Conservation (phyloP, 108 stramenopile genomes). For the Schizochytrium sp. region DNA sequence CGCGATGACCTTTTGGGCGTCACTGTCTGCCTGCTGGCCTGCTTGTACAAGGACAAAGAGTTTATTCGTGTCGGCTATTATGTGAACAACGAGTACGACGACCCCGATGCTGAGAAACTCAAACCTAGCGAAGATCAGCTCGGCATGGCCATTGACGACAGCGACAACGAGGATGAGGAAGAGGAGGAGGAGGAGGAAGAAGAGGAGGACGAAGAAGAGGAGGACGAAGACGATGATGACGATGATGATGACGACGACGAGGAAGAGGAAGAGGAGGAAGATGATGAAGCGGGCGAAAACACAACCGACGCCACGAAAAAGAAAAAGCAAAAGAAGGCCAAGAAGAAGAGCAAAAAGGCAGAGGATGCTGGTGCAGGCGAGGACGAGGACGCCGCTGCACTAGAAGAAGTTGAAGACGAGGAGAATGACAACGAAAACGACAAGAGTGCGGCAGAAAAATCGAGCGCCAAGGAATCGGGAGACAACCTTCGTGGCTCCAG, state of each 20-base stretch:
- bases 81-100: slow-evolving; percentile 90
- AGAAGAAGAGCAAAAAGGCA: background rate
- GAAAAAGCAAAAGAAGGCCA: too few relatives aligned
- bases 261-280: background rate
- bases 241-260: background rate
- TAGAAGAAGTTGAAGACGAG: background rate
- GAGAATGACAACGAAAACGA: background rate
- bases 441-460: too few relatives aligned
- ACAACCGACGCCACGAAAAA: too few relatives aligned
- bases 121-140: background rate
- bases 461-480: too few relatives aligned
- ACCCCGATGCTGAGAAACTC: background rate
- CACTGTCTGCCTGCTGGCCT: slow-evolving; percentile 91
- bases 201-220: background rate
- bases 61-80: slow-evolving; percentile 98
- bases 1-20: slow-evolving; percentile 82
- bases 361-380: background rate
- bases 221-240: background rate
- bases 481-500: too few relatives aligned
- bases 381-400: background rate
- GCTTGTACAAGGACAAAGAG: slow-evolving; percentile 82
- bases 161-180: background rate
- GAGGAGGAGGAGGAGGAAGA: background rate
- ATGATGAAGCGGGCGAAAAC: background rate
- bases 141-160: background rate